phyloP scores from a whole-genome alignment of 192 early-diverging fungal genomes.

The Entomortierella chlamydospora region DNA sequence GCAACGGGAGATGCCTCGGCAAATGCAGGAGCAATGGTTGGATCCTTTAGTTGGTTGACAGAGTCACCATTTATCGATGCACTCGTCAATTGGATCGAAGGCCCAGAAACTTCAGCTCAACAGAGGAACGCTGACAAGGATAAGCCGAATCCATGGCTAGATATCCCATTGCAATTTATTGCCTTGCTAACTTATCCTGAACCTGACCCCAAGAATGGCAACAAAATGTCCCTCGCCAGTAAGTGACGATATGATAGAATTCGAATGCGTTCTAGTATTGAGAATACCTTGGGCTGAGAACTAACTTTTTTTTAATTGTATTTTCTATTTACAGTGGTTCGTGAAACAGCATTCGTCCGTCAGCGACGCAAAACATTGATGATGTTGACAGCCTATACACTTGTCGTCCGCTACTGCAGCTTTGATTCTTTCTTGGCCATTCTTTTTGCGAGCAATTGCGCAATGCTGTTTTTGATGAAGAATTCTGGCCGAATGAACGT shows the following conservation, averaged over 20 bases:
- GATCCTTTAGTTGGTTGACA: slow-evolving; percentile 30
- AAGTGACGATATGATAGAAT: slow-evolving; percentile 2
- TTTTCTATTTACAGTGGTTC: slow-evolving; percentile 60
- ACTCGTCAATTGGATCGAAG: slow-evolving; percentile 56
- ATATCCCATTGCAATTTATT: slow-evolving; percentile 66
- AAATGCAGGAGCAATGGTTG: background rate
- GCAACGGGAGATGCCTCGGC: background rate
- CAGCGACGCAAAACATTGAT: slow-evolving; percentile 59
- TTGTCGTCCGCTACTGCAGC: slow-evolving; percentile 61
- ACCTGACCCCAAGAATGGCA: slow-evolving; percentile 56
- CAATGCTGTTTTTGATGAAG: slow-evolving; percentile 66
- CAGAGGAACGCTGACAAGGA: slow-evolving; percentile 39
- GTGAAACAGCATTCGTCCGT: slow-evolving; percentile 62
- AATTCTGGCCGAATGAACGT: slow-evolving; percentile 68
- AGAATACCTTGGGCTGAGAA: too few species aligned
- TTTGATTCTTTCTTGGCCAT: slow-evolving; percentile 64
- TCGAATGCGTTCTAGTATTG: background rate
- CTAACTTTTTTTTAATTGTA: background rate
- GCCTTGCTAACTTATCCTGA: slow-evolving; percentile 62
- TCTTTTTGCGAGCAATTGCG: slow-evolving; percentile 61
- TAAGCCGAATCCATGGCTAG: slow-evolving; percentile 52
- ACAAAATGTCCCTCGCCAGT: slow-evolving; percentile 55
- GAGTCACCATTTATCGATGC: slow-evolving; percentile 44
- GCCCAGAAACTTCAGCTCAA: slow-evolving; percentile 20
- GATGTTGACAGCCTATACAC: slow-evolving; percentile 57